These are phyloP conservation scores for Candida incommunis DNA, from an alignment of 805 yeast genomes.

Conservation along the genomic window DNA sequence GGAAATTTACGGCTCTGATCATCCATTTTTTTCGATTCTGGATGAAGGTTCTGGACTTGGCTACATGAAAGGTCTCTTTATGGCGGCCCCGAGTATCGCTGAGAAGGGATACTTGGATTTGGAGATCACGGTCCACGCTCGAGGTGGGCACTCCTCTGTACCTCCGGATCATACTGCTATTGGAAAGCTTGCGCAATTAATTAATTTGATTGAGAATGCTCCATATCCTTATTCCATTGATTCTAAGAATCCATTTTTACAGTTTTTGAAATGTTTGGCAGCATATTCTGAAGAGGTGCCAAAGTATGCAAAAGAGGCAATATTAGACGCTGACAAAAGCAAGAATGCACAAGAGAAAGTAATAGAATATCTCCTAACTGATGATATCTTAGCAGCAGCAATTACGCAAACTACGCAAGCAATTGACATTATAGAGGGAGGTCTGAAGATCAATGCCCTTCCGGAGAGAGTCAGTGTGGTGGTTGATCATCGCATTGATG, in stretches of 20 bases:
- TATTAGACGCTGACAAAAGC: neutral
- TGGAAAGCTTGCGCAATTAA: slow-evolving; percentile 54
- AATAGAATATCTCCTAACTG: neutral
- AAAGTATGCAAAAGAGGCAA: neutral
- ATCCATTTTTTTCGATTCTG: slow-evolving; percentile 41
- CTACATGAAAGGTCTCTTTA: slow-evolving; percentile 29
- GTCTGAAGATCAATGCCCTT: slow-evolving; percentile 61
- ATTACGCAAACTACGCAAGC: slow-evolving; percentile 53
- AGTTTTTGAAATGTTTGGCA: slow-evolving; percentile 49
- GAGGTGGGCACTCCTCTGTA: slow-evolving; percentile 69
- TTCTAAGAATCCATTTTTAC: slow-evolving; percentile 44
- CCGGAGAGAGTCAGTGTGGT: slow-evolving; percentile 47
- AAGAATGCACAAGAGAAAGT: neutral
- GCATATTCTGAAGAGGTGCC: slow-evolving; percentile 7
- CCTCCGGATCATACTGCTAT: slow-evolving; percentile 77
- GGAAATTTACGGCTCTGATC: slow-evolving; percentile 44
- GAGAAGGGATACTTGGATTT: slow-evolving; percentile 49
- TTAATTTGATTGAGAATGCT: slow-evolving; percentile 41
- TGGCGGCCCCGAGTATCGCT: slow-evolving; percentile 43
- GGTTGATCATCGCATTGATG: slow-evolving; percentile 51
- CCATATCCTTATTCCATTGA: slow-evolving; percentile 40
- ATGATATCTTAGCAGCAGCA: slow-evolving; percentile 9
- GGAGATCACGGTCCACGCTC: slow-evolving; percentile 35
- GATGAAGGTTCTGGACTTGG: slow-evolving; percentile 53
- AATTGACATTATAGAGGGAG: slow-evolving; percentile 52